A percentile compares a stretch with the other conserved stretches of the same genome.
Conservation (phyloP, 2,329 filamentous ascomycete genomes). For the Blastomyces parvus region DNA sequence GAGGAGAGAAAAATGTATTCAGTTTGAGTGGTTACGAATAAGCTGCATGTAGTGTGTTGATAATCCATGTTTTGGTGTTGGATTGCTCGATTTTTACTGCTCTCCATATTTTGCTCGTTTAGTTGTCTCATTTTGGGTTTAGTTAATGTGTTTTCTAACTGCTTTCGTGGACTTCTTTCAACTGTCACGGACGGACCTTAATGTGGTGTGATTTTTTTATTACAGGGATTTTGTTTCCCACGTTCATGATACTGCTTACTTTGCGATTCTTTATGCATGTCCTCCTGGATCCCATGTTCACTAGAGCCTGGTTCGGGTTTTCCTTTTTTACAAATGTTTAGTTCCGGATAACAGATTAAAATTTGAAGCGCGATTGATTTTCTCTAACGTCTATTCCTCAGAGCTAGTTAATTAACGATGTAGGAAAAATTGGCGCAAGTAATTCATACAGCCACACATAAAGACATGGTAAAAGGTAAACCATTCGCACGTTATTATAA, state of each 20-base stretch:
- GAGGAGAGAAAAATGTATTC: background rate
- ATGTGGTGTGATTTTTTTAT: background rate
- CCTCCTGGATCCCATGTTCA: background rate
- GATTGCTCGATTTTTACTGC: background rate
- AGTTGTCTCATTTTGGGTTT: constrained; percentile 1
- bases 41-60: background rate
- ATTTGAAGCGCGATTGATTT: background rate
- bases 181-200: background rate
- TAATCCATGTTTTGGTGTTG: background rate
- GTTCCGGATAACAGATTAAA: background rate
- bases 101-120: background rate
- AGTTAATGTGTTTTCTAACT: background rate
- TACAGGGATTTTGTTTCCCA: background rate
- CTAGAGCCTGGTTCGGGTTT: background rate
- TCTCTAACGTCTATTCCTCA: background rate
- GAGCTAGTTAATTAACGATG: background rate
- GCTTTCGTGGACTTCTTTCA: background rate
- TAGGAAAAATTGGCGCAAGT: background rate
- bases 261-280: background rate
- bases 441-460: background rate
- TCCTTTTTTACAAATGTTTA: background rate
- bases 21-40: background rate
- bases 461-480: background rate
- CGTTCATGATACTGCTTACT: background rate
- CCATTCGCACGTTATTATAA: background rate